Evolutionary conservation across 2,329 filamentous ascomycete species (phyloP).

Genomic region (Camillea tinctor): DNA sequence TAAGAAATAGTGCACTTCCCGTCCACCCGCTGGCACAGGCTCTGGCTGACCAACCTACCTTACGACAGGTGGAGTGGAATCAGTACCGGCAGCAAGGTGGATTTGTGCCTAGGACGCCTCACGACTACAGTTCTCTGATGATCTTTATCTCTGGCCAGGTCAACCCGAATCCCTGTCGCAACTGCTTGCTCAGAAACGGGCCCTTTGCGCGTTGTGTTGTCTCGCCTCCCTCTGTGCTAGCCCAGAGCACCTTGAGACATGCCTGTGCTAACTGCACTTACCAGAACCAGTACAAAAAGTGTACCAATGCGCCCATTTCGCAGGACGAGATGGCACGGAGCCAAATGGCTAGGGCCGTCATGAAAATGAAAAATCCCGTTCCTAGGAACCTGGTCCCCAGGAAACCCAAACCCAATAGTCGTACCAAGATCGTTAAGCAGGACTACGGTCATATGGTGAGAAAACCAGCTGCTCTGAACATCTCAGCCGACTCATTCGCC

Average conservation of each 20-base stretch:
- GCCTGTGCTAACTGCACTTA: constrained; percentile 33
- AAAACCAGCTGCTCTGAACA: constrained; percentile 7
- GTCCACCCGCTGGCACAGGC: constrained; percentile 23
- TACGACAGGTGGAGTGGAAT: constrained; percentile 30
- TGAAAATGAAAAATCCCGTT: constrained; percentile 7
- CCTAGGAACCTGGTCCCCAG: constrained; percentile 8
- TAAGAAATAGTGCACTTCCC: constrained; percentile 11
- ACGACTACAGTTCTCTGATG: constrained; percentile 30
- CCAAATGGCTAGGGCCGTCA: constrained; percentile 11
- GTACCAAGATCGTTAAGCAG: constrained; percentile 1
- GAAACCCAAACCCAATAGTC: constrained; percentile 10
- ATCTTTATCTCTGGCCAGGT: constrained; percentile 30
- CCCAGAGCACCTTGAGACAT: constrained; percentile 23
- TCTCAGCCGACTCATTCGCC: constrained; percentile 19
- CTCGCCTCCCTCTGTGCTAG: constrained; percentile 24
- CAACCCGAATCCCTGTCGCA: constrained; percentile 30
- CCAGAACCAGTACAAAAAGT: constrained; percentile 30
- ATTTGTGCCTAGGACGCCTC: constrained; percentile 25
- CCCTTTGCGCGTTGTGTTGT: constrained; percentile 29
- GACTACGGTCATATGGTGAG: constrained; percentile 8
- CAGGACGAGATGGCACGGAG: constrained; percentile 21
- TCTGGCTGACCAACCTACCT: constrained; percentile 20
- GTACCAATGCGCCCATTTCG: constrained; percentile 27
- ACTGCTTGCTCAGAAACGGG: constrained; percentile 27
- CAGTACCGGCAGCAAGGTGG: constrained; percentile 24